Evolutionary conservation across 2,329 filamentous ascomycete species (phyloP), one percentile per base, ranked within the genome.

Genomic region (Amylocarpus encephaloides): DNA sequence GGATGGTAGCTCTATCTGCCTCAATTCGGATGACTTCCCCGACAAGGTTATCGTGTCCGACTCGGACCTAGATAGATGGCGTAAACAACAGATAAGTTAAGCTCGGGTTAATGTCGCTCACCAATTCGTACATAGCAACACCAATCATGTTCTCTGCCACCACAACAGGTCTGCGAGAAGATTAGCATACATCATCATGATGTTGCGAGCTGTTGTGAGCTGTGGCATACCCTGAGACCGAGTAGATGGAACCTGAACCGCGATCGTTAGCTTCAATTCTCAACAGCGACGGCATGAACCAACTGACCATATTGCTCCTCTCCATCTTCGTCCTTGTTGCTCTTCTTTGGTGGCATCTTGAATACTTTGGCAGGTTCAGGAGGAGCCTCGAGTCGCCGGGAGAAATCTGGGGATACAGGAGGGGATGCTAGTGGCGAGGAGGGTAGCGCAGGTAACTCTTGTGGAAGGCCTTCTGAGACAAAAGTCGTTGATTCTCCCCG

Each of bases 71-170:
- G 42, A 19, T 26, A 16, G 36, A 26, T 46, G 7, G 5, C 35
- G 46, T 59, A 35, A 60, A 54, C 48, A 49, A 29, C 19, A 51
- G 49, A 70, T 82, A 63, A 77, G 90, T 13, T n/a, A 13, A 34
- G 50, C 43, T 40, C 43, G 18, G 22, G 26, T 15, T 22, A 3
- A 6, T 6, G 26, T 33, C 51, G 59, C 30, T 55, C 50, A 65
- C 90, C 76, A 98, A 79, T 76, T 98, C 93, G 82, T 97, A 96
- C 93, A 98, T 98, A 71, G 93, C 91, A 79, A 93, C 93, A 71
- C 93, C 93, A 67, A 92, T 89, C 91, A 98, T 95, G 73, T 96
- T 85, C 76, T 97, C 92, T 68, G 92, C 93, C 63, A 98, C 81
- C 65, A 98, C 85, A 77, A 98, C 93, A 67, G 93, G 93, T 61